A percentile compares a stretch with the other conserved stretches of the same genome.
These are phyloP conservation scores for Breynia disticha DNA, from an alignment of 441 rosid genomes.

Conservation along the genomic window DNA sequence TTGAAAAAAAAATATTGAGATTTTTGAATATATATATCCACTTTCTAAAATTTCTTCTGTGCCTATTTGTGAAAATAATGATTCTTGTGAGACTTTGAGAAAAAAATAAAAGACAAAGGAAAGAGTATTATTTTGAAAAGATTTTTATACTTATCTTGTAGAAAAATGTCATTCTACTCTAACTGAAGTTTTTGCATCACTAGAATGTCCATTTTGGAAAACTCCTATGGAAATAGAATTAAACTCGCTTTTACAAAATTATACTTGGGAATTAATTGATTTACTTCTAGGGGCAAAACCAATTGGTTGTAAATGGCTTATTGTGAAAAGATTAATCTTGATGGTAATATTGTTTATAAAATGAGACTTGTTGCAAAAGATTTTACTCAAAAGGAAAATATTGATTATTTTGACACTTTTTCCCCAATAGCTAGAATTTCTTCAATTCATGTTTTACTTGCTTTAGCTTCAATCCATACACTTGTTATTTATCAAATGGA, in stretches of 20 bases:
- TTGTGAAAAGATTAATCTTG: neutral
- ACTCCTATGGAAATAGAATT: neutral
- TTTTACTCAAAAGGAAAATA: no score
- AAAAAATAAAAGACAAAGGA: neutral
- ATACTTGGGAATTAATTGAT: neutral
- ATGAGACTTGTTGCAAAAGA: neutral
- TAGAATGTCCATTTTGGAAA: neutral
- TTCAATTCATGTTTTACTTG: neutral
- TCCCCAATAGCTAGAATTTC: neutral
- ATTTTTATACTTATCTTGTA: neutral
- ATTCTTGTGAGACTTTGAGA: no score
- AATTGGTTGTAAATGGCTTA: no score
- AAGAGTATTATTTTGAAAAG: neutral
- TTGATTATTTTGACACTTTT: constrained; percentile 2
- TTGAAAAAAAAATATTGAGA: no score
- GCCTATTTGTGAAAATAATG: no score
- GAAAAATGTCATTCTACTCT: neutral
- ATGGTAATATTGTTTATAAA: neutral
- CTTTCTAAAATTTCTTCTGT: no score
- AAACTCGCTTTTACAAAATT: neutral
- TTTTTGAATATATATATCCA: neutral
- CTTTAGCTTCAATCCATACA: neutral
- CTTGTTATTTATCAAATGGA: neutral
- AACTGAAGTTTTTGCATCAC: neutral
- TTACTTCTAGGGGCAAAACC: neutral